Percentiles rank a stretch among this genome's conserved stretches.
These are phyloP conservation scores for Ammopiptanthus mongolicus DNA, from an alignment of 306 rosid species.

Conservation along the genomic window DNA sequence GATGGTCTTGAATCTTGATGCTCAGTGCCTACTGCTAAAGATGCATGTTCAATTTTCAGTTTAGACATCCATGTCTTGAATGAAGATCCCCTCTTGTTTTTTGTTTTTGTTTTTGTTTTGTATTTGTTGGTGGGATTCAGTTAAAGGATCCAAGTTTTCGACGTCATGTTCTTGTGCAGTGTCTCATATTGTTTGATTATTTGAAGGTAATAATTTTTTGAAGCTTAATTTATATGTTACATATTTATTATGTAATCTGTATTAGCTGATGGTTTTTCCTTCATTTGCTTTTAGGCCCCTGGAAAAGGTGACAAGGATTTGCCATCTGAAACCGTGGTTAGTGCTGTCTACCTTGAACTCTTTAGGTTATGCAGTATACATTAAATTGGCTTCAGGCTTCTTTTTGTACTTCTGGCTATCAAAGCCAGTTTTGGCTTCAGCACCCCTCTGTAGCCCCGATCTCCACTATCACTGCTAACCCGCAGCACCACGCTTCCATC, in stretches of 20 bases:
- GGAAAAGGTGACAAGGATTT: slow-evolving; percentile 83
- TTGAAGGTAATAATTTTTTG: slow-evolving; percentile 57
- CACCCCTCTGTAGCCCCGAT: too few species aligned
- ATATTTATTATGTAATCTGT: background rate
- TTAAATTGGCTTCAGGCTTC: background rate
- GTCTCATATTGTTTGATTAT: slow-evolving; percentile 91
- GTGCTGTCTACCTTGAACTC: slow-evolving; percentile 29
- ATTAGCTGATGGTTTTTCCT: slow-evolving; percentile 23
- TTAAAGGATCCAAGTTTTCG: slow-evolving; percentile 95
- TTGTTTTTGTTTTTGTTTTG: too few species aligned
- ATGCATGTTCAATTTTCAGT: background rate
- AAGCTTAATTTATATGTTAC: background rate
- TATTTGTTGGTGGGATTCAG: slow-evolving; percentile 35
- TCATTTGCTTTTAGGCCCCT: slow-evolving; percentile 66
- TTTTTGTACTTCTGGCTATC: background rate
- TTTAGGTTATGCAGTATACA: slow-evolving; percentile 1
- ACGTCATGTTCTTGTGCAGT: slow-evolving; percentile 90
- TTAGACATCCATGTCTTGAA: slow-evolving; percentile 14
- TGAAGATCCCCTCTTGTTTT: background rate
- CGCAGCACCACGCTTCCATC: too few species aligned
- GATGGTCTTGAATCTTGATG: background rate
- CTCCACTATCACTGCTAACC: too few species aligned
- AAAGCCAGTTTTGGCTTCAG: too few species aligned
- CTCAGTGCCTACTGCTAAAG: background rate
- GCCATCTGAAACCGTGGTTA: slow-evolving; percentile 90